Evolutionary conservation across 2,329 filamentous ascomycete genomes (phyloP), one percentile per base, ranked within the genome.

Genomic region (Aureobasidium leucospermi): DNA sequence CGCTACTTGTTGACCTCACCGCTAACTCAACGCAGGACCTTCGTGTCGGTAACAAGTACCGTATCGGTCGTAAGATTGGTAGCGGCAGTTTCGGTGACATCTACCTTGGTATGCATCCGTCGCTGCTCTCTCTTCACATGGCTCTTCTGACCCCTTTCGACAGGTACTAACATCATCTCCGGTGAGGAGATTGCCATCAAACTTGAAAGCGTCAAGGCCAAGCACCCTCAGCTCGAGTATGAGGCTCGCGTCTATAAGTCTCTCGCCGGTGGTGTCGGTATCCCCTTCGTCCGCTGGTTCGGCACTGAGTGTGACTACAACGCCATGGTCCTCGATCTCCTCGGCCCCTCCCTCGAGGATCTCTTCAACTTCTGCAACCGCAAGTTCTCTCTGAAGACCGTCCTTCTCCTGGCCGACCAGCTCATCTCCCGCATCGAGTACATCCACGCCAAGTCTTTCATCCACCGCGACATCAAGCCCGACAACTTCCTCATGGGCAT

Each of bases 281-380:
- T 99, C 66, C 94, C 94, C 49, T 97, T 97, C 71, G 94, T 99
- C 72, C 91, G 93, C 78, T 99, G 94, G 94, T 99, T 97, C 76
- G 94, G 94, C 67, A 97, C 93, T 62, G 94, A 99, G 79, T 97
- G 93, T 77, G 94, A 97, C 80, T 97, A 99, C 85, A 97, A 99
- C 78, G 94, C 94, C 75, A 97, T 99, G 94, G 94, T 99, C 56
- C 85, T 97, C 66, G 94, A 99, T 72, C 86, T 99, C 29, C 88
- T 99, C 61, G 94, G 94, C 41, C 94, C 94, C 66, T 94, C 88
- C 71, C 79, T 99, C 76, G 94, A 99, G 78, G 94, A 99, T 73
- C 84, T 99, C 36, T 99, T 99, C 89, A 97, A 99, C 85, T 97
- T 97, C 77, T 99, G 94, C 86, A 97, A 97, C 86, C 89, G 94